Base-by-base conservation (phyloP, 257 asterid species). In the Fraxinus quadrangulata region DNA sequence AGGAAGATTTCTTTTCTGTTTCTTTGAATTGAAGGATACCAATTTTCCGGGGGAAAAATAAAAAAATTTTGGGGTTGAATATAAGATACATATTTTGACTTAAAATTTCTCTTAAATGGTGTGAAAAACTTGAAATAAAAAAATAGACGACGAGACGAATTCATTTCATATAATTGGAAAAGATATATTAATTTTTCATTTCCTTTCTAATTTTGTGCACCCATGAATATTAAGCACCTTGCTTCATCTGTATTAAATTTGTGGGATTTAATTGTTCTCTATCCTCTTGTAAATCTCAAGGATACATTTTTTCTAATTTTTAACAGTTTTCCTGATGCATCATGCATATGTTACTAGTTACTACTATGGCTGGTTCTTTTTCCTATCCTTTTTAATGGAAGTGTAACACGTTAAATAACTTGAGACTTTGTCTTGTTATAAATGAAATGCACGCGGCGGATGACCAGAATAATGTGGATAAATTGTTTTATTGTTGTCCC, bases 401-500 rank as follows among this genome's bases (percentile, higher is more conserved):
- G 28, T 54, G 45, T 56, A 70, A 34, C 45, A 13, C 76, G 78
- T 72, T 72, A n/a, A 67, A 42, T 37, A 39, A 61, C 56, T 42
- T 28, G 26, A 26, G 67, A 51, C 54, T 39, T 81, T 70, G 19
- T 61, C 63, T 42, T 73, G 63, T 3, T 11, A 26, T 73, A 42
- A 75, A 71, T 45, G 39, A 69, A 66, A 5, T 42, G 51, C 51
- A 42, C 2, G 51, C 4, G 17, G 51, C 16, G 17, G 51, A 42
- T 0, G 16, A 42, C 49, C 4, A 42, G 51, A 42, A 42, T 42
- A 42, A 42, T 11, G 4, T 42, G 51, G 4, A 11, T 2, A 42
- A 2, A 42, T 12, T 42, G 51, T 42, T 75, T 81, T 76, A 56
- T 76, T 73, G 51, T 68, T 77, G 49, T 75, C 47, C 72, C 69